phyloP scores from a whole-genome alignment of 257 asterid species.

The Fraxinus americana region DNA sequence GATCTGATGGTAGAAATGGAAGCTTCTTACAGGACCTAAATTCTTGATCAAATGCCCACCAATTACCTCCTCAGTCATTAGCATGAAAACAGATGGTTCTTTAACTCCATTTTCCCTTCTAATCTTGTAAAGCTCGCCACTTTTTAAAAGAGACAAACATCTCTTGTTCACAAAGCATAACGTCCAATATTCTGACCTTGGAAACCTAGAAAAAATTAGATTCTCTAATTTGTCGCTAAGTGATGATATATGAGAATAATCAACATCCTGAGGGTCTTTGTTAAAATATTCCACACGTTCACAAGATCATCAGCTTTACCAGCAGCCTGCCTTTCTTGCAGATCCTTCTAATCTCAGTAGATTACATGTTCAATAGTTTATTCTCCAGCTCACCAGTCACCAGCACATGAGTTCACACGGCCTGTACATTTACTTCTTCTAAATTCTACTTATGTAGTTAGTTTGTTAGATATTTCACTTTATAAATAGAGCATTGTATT shows the following conservation, averaged over 20 bases:
- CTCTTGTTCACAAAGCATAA: constrained; percentile 56
- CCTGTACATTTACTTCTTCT: no score
- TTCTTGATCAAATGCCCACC: constrained; percentile 70
- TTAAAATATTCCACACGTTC: no score
- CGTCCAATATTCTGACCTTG: constrained; percentile 67
- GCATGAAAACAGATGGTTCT: constrained; percentile 72
- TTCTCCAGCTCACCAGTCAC: no score
- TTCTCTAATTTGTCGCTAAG: constrained; percentile 66
- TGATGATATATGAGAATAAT: constrained; percentile 48
- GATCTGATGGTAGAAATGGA: constrained; percentile 64
- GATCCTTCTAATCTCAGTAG: no score
- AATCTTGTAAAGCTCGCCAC: constrained; percentile 59
- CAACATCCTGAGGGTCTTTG: constrained; percentile 78
- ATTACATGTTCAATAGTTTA: no score
- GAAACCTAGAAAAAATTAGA: constrained; percentile 66
- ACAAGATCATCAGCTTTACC: no score
- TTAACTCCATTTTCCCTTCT: constrained; percentile 45
- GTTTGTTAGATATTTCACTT: no score
- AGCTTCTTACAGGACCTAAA: constrained; percentile 57
- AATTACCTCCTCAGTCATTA: constrained; percentile 60
- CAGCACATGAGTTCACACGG: no score
- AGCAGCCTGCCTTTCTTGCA: no score
- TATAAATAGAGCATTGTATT: no score
- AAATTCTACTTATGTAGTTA: no score
- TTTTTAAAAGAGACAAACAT: constrained; percentile 46